Base-by-base conservation (phyloP, 805 yeast species). In the Metschnikowia borealis region DNA sequence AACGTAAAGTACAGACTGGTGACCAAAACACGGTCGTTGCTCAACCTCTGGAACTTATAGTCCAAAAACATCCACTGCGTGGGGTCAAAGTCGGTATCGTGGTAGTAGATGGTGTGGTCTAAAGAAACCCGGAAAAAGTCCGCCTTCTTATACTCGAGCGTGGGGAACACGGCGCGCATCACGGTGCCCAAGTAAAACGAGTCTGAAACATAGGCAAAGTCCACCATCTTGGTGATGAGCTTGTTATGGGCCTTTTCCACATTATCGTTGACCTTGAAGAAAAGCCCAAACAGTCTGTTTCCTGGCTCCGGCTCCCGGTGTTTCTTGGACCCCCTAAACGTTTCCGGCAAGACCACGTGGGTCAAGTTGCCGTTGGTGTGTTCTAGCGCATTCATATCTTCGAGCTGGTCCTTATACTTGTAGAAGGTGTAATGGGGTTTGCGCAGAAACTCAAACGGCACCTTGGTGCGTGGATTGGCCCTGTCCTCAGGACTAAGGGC, bases 71-170 rank as follows among this genome's bases (percentile, higher is more conserved):
- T 45, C 70, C 70, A 71, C 34, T 63, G 55, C 34, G 69, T 65
- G 1, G 73, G 66, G 50, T 69, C 71, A 39, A 65, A 71, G 41
- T 71, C 63, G 3, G 45, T 57, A 49, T 71, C 75, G 53, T 71
- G 75, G 57, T 64, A 64, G 51, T 55, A 66, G 6, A 71, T 59
- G 3, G 68, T 44, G 51, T 71, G 76, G 53, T 71, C 76, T 46
- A 71, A 61, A 37, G 71, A 65, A 2, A 69, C 74, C 37, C 75
- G 58, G 58, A 71, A 71, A 50, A 66, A 70, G 18, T 59, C 47
- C 8, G 47, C 14, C 26, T 50, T 48, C 31, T 54, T 49, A 13
- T 51, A 52, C 29, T 49, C 47, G 13, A 62, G 29, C 21, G 53
- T 33, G 17, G 57, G 46, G 15, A 48, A 42, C 20, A 70, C 50